Conservation (phyloP, 768 basidiomycete species). For the Tylopilus felleus region DNA sequence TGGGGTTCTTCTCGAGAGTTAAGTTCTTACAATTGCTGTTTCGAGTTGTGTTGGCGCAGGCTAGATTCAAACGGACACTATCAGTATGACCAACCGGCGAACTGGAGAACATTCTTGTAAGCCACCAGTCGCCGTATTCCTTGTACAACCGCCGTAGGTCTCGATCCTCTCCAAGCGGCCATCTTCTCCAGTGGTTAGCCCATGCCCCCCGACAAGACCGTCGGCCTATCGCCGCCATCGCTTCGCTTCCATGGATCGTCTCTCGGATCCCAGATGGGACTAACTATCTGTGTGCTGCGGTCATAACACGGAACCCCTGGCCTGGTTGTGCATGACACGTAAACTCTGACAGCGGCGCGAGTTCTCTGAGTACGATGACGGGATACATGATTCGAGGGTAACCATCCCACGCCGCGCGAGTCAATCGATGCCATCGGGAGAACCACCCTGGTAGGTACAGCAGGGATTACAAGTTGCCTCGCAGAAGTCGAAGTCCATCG, state of each 20-base stretch:
- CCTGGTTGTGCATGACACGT: conserved; percentile 21
- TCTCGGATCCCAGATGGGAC: conserved; percentile 8
- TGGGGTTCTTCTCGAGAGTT: conserved; percentile 4
- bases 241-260: conserved; percentile 17
- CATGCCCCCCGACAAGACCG: conserved; percentile 7
- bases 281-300: conserved; percentile 10
- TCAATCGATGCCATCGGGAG: conserved; percentile 32
- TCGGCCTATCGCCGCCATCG: conserved; percentile 29
- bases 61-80: conserved; percentile 8
- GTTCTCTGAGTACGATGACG: conserved; percentile 16
- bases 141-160: conserved; percentile 3
- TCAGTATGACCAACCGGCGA: conserved; percentile 10
- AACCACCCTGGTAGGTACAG: conserved; percentile 11
- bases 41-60: conserved; percentile 6
- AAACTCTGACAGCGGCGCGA: conserved; percentile 29
- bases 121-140: conserved; percentile 6
- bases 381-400: conserved; percentile 30
- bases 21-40: conserved; percentile 8
- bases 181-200: conserved; percentile 17
- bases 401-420: conserved; percentile 14
- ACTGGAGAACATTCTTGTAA: not conserved
- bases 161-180: conserved; percentile 20
- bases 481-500: conserved; percentile 13
- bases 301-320: conserved; percentile 7
- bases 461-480: conserved; percentile 15